Percentiles rank a stretch among this genome's conserved stretches.
phyloP scores from a whole-genome alignment of 805 yeast species.

The Hanseniaspora meyeri region DNA sequence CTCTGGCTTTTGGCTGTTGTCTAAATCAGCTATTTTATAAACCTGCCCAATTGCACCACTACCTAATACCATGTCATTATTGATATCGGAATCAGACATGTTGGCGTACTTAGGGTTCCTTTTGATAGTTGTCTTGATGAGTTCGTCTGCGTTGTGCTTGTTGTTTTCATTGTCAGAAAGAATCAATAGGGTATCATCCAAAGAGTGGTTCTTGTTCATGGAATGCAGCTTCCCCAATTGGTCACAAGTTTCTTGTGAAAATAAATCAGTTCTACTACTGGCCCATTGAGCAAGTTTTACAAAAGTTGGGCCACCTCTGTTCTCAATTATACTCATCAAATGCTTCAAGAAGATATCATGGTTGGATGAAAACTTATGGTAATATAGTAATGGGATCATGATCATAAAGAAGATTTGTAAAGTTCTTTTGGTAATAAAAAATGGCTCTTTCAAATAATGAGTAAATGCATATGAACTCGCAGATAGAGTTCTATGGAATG shows the following conservation, averaged over 20 bases:
- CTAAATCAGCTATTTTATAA: conserved; percentile 48
- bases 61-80: conserved; percentile 67
- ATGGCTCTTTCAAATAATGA: conserved; percentile 44
- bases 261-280: conserved; percentile 88
- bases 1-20: conserved; percentile 27
- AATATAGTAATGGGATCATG: background rate
- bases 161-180: conserved; percentile 29
- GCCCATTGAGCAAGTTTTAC: conserved; percentile 98
- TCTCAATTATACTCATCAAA: conserved; percentile 1
- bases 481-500: background rate
- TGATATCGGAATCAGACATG: conserved; percentile 19
- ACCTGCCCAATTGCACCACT: conserved; percentile 99
- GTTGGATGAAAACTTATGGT: conserved; percentile 3
- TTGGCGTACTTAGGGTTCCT: background rate
- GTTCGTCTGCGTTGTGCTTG: background rate
- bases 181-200: conserved; percentile 45
- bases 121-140: background rate
- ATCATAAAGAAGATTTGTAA: conserved; percentile 7
- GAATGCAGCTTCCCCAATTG: conserved; percentile 72
- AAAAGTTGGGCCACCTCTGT: conserved; percentile 76
- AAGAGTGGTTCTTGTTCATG: conserved; percentile 62
- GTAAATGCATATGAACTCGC: background rate
- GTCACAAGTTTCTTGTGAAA: conserved; percentile 64
- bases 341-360: background rate
- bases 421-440: conserved; percentile 36